Evolutionary conservation across 202 grass and related monocot genomes (phyloP).

Genomic region (Dendrocalamus latiflorus): DNA sequence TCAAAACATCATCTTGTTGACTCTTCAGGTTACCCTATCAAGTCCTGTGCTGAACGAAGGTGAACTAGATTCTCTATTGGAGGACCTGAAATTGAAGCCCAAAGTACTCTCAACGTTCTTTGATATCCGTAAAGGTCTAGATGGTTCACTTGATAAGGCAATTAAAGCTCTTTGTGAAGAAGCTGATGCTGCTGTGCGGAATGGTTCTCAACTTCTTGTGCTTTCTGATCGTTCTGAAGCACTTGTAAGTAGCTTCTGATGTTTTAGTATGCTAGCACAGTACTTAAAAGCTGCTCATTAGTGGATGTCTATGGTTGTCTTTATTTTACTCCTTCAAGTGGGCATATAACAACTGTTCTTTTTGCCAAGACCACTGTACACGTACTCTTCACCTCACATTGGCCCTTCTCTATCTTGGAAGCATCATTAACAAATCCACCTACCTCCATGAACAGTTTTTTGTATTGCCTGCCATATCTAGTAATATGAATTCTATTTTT

Average conservation of each 20-base stretch:
- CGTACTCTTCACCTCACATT: too few species aligned
- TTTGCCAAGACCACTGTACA: too few species aligned
- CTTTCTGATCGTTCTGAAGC: constrained; percentile 91
- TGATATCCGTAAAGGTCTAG: constrained; percentile 88
- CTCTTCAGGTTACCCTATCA: constrained; percentile 81
- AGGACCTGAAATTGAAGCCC: constrained; percentile 71
- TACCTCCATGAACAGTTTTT: background rate
- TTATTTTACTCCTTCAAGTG: constrained; percentile 6
- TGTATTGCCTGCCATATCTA: background rate
- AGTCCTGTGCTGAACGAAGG: constrained; percentile 96
- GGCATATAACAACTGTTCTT: background rate
- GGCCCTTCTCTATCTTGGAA: background rate
- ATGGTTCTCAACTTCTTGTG: constrained; percentile 90
- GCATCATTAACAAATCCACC: background rate
- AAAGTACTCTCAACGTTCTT: constrained; percentile 85
- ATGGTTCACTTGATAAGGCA: constrained; percentile 77
- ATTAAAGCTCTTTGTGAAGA: constrained; percentile 80
- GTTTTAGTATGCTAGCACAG: constrained; percentile 16
- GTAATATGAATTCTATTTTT: constrained; percentile 2
- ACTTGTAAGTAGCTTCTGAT: constrained; percentile 60
- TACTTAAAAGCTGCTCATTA: constrained; percentile 1
- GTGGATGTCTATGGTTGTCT: background rate
- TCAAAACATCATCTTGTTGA: constrained; percentile 23
- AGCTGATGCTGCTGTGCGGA: constrained; percentile 91
- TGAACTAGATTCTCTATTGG: constrained; percentile 81